These are phyloP conservation scores for Babesia caballi DNA, from an alignment of 169 alveolate species.

Conservation along the genomic window DNA sequence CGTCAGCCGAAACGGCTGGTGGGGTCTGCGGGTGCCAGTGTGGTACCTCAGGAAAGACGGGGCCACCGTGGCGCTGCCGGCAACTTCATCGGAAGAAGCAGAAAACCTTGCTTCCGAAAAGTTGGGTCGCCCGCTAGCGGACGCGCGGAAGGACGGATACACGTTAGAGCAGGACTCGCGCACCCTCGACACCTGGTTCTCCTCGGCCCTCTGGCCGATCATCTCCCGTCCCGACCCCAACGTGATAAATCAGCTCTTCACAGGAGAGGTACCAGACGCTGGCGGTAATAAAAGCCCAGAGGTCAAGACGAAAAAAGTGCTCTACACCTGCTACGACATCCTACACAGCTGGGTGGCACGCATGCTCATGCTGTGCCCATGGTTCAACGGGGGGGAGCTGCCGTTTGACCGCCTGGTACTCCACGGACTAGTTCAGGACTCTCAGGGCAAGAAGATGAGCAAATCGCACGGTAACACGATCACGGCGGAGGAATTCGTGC, in stretches of 20 bases:
- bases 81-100: constrained; percentile 8
- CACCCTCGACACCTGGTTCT: constrained; percentile 60
- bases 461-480: constrained; percentile 55
- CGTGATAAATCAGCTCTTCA: not conserved
- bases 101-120: not conserved
- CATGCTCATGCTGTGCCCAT: constrained; percentile 49
- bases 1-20: constrained; percentile 54
- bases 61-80: not conserved
- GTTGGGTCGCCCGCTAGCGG: not conserved
- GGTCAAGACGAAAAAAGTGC: not conserved
- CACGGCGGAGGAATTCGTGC: constrained; percentile 10
- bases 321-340: constrained; percentile 59
- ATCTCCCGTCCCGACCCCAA: not conserved
- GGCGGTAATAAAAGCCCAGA: too few relatives aligned
- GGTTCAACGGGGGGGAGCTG: not conserved
- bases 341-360: constrained; percentile 58
- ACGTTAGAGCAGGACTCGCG: constrained; percentile 13
- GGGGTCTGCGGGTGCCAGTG: constrained; percentile 50
- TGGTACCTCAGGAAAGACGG: constrained; percentile 14
- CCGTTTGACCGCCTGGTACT: constrained; percentile 35
- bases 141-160: constrained; percentile 6
- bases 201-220: constrained; percentile 63
- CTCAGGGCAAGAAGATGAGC: constrained; percentile 54
- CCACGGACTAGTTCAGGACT: constrained; percentile 54
- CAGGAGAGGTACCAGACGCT: too few relatives aligned